These are phyloP conservation scores for Talaromyces marneffei DNA, from an alignment of 2,329 filamentous ascomycete genomes.

Conservation along the genomic window DNA sequence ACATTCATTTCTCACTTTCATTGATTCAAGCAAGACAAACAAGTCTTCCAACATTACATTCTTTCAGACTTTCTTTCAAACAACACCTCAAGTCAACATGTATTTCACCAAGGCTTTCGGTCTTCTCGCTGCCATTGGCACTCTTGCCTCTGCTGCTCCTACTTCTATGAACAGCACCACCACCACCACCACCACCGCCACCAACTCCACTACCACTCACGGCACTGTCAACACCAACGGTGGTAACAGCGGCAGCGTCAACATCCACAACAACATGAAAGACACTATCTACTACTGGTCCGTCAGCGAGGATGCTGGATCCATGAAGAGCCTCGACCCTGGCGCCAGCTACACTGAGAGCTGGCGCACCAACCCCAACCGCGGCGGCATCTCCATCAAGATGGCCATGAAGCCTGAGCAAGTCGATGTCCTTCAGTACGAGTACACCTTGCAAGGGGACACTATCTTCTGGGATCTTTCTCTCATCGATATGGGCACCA, in stretches of 20 bases:
- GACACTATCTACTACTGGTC: slow-evolving; percentile 38
- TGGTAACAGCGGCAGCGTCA: slow-evolving; percentile 21
- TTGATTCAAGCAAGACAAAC: neutral
- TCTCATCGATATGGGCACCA: slow-evolving; percentile 30
- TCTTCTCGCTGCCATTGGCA: slow-evolving; percentile 7
- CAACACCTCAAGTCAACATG: slow-evolving; percentile 8
- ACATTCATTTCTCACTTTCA: neutral
- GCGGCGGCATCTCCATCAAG: slow-evolving; percentile 41
- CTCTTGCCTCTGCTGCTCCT: slow-evolving; percentile 13
- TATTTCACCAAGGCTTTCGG: slow-evolving; percentile 12
- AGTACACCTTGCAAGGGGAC: slow-evolving; percentile 31
- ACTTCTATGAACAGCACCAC: slow-evolving; percentile 17
- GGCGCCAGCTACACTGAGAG: slow-evolving; percentile 32
- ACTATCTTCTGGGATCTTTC: slow-evolving; percentile 38
- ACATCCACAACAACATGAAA: slow-evolving; percentile 36
- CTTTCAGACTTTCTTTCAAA: slow-evolving; percentile 2
- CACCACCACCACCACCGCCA: slow-evolving; percentile 17
- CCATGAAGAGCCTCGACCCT: slow-evolving; percentile 31
- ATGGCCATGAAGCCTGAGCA: slow-evolving; percentile 29
- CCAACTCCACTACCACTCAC: slow-evolving; percentile 18
- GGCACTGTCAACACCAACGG: slow-evolving; percentile 22
- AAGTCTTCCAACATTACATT: slow-evolving; percentile 1
- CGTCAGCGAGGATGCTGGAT: slow-evolving; percentile 28
- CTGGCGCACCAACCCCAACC: slow-evolving; percentile 32
- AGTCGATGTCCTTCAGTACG: slow-evolving; percentile 38